Evolutionary conservation across 1,284 basidiomycete species (phyloP).

Genomic region (Cryptococcus sp.): DNA sequence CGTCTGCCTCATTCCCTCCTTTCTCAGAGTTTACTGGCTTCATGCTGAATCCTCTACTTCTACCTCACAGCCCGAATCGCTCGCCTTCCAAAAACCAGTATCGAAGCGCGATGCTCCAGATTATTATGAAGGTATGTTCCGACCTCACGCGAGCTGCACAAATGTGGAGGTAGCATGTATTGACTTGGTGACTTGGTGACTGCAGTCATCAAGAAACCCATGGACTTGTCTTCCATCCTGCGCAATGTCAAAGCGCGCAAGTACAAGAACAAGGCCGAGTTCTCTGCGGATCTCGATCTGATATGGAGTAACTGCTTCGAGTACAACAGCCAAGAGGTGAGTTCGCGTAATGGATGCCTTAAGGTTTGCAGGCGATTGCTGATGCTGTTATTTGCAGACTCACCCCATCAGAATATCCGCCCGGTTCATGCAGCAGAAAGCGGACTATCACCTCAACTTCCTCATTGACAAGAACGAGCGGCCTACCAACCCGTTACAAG

Average conservation of each 20-base stretch:
- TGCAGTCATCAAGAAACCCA: constrained; percentile 81
- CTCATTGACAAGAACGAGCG: constrained; percentile 85
- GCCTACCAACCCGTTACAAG: constrained; percentile 52
- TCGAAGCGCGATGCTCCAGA: constrained; percentile 82
- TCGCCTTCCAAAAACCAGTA: constrained; percentile 86
- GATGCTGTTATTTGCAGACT: constrained; percentile 49
- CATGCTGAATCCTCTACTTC: background rate
- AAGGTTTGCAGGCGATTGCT: background rate
- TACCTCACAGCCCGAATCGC: constrained; percentile 69
- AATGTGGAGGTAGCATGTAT: background rate
- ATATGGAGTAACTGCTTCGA: constrained; percentile 95
- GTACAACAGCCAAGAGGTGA: constrained; percentile 87
- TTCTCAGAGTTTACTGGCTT: background rate
- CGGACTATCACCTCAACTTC: constrained; percentile 78
- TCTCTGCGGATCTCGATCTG: constrained; percentile 87
- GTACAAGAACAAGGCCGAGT: constrained; percentile 92
- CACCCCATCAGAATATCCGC: constrained; percentile 82
- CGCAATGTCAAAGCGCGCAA: constrained; percentile 86
- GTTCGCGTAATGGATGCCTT: constrained; percentile 35
- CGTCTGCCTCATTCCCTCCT: too few species aligned
- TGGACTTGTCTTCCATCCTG: constrained; percentile 91
- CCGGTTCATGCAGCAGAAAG: constrained; percentile 69
- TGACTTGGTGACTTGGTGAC: constrained; percentile 10
- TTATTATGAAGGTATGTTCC: constrained; percentile 73
- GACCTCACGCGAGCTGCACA: too few species aligned